Percentiles rank a stretch among this genome's conserved stretches.
phyloP scores from a whole-genome alignment of 306 rosid genomes.

The Crotalaria pallida region DNA sequence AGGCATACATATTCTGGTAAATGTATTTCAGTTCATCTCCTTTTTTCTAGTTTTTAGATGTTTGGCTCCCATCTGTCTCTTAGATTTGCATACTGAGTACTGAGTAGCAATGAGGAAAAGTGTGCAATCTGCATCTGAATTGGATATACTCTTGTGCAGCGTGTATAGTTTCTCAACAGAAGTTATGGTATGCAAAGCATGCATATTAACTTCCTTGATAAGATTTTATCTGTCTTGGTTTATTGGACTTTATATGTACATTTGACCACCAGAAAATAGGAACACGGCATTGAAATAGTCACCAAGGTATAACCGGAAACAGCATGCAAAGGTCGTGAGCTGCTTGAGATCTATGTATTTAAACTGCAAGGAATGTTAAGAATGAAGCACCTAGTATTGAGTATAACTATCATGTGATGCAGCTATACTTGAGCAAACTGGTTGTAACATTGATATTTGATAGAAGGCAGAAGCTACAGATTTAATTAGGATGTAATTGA shows the following conservation, averaged over 20 bases:
- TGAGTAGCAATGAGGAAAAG: neutral
- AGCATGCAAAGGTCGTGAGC: neutral
- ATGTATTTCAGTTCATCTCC: neutral
- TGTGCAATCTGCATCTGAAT: neutral
- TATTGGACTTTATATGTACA: neutral
- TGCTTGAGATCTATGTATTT: neutral
- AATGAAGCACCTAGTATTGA: neutral
- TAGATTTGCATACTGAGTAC: neutral
- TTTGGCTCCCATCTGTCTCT: neutral
- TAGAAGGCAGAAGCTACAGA: neutral
- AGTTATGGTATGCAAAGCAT: neutral
- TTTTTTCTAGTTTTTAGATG: neutral
- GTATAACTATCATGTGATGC: neutral
- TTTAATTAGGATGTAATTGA: neutral
- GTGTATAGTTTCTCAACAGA: neutral
- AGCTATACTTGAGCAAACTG: neutral
- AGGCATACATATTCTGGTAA: constrained; percentile 6
- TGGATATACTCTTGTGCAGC: neutral
- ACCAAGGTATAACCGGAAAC: neutral
- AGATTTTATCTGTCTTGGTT: neutral
- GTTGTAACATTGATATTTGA: neutral
- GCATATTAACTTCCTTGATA: neutral
- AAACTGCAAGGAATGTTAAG: neutral
- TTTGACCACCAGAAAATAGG: neutral
- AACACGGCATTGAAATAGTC: neutral